phyloP scores from a whole-genome alignment of 2,329 filamentous ascomycete genomes.

The Fusarium duplospermum region DNA sequence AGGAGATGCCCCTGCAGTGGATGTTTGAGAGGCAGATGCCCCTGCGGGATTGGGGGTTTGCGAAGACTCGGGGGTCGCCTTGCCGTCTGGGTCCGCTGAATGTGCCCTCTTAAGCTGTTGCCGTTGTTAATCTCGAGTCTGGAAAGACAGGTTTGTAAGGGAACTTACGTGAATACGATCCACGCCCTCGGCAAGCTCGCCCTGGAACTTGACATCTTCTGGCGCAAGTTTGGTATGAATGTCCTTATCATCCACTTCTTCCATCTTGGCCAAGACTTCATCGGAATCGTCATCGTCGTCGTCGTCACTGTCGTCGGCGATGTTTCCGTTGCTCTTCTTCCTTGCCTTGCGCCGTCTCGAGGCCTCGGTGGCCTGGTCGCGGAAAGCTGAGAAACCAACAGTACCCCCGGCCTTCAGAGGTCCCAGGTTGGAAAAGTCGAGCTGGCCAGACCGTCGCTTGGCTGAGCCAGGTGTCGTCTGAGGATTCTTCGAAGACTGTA shows the following conservation, averaged over 20 bases:
- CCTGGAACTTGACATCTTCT: constrained; percentile 78
- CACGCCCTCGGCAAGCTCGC: constrained; percentile 83
- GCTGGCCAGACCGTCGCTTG: constrained; percentile 85
- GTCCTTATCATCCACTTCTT: constrained; percentile 72
- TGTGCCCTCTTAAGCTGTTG: constrained; percentile 82
- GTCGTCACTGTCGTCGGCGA: constrained; percentile 78
- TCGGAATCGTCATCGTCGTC: constrained; percentile 77
- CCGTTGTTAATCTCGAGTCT: constrained; percentile 18
- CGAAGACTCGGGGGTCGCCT: constrained; percentile 48
- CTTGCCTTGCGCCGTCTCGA: constrained; percentile 66
- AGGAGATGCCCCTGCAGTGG: constrained; percentile 25
- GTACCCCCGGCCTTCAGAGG: constrained; percentile 89
- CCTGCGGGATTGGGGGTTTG: constrained; percentile 58
- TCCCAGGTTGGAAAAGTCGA: constrained; percentile 86
- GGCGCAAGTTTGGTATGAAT: constrained; percentile 69
- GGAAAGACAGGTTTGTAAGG: background rate
- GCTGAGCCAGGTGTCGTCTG: constrained; percentile 69
- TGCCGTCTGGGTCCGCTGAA: constrained; percentile 74
- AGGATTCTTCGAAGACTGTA: constrained; percentile 74
- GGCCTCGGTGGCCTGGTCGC: constrained; percentile 72
- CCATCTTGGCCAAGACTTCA: constrained; percentile 72
- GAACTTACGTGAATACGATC: constrained; percentile 80
- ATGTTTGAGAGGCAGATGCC: constrained; percentile 49
- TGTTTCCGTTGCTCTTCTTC: constrained; percentile 74
- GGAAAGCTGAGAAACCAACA: constrained; percentile 89